phyloP scores from a whole-genome alignment of 331 rosid species.

The Acacia concinna region DNA sequence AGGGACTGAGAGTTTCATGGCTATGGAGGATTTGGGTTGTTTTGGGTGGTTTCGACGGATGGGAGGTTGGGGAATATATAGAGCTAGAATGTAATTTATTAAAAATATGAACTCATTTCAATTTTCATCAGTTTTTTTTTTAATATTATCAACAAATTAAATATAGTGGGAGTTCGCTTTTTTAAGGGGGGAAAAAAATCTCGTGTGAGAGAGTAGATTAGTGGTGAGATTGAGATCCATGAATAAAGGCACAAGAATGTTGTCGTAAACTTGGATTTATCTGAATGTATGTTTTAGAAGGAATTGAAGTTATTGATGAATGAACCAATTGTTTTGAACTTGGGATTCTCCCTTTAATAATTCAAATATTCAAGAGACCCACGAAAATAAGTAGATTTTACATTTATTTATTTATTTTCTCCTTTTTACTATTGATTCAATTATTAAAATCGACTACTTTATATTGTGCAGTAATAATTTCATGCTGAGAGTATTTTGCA shows the following conservation, averaged over 20 bases:
- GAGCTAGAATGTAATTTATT: not conserved
- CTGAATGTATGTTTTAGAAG: not conserved
- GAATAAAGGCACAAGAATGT: not conserved
- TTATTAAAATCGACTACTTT: too few relatives aligned
- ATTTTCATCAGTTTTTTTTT: not conserved
- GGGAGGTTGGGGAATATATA: conserved; percentile 22
- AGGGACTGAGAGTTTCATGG: conserved; percentile 41
- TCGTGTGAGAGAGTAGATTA: not conserved
- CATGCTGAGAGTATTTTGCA: not conserved
- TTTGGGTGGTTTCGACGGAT: conserved; percentile 17
- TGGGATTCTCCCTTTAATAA: not conserved
- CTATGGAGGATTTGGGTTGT: not conserved
- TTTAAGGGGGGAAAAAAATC: too few relatives aligned
- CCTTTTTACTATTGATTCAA: not conserved
- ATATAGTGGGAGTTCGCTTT: not conserved
- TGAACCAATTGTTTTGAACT: not conserved
- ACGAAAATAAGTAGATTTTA: not conserved
- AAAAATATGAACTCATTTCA: not conserved
- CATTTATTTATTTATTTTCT: too few relatives aligned
- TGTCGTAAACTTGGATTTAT: not conserved
- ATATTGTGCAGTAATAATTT: too few relatives aligned
- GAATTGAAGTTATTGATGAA: not conserved
- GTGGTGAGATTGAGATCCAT: not conserved
- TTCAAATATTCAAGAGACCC: not conserved
- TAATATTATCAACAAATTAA: not conserved